Conservation (phyloP, 1,284 basidiomycete genomes). For the Crepidotus sp. region DNA sequence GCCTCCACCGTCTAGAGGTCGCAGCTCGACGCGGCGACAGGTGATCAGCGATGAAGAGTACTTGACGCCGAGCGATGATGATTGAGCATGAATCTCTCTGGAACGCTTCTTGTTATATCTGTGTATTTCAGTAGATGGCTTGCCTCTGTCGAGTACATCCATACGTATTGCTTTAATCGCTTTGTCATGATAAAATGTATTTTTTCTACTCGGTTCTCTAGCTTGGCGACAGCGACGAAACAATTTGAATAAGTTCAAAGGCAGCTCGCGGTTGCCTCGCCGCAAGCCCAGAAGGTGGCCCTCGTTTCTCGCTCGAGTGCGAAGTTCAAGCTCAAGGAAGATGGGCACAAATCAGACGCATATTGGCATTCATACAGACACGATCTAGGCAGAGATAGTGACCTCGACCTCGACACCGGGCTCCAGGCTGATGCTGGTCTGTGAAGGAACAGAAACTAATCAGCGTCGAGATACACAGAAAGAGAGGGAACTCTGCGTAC, state of each 20-base stretch:
- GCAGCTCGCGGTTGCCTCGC: no score
- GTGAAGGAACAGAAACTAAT: conserved; percentile 13
- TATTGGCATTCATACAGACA: neutral
- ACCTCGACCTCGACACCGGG: conserved; percentile 99
- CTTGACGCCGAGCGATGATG: conserved; percentile 54
- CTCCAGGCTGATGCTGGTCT: conserved; percentile 98
- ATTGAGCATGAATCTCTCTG: conserved; percentile 20
- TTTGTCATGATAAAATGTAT: conserved; percentile 11
- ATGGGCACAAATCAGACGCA: no score
- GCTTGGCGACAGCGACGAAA: no score
- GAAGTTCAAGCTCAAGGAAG: no score
- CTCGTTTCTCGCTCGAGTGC: no score
- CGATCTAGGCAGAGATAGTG: conserved; percentile 71
- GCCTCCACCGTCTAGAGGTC: conserved; percentile 43
- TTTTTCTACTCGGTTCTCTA: neutral
- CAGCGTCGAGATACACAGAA: neutral
- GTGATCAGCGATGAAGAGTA: conserved; percentile 74
- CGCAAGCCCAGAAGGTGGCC: no score
- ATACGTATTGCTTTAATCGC: conserved; percentile 9
- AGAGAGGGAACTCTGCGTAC: conserved; percentile 38
- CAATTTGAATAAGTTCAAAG: no score
- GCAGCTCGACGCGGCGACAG: conserved; percentile 44
- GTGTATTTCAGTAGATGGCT: conserved; percentile 12
- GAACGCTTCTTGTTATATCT: conserved; percentile 1
- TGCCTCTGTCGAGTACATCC: conserved; percentile 7